Percentiles rank a stretch among this genome's conserved stretches.
Conservation (phyloP, 371 early-diverging fungal species). For the Syncephalastrum sp. region DNA sequence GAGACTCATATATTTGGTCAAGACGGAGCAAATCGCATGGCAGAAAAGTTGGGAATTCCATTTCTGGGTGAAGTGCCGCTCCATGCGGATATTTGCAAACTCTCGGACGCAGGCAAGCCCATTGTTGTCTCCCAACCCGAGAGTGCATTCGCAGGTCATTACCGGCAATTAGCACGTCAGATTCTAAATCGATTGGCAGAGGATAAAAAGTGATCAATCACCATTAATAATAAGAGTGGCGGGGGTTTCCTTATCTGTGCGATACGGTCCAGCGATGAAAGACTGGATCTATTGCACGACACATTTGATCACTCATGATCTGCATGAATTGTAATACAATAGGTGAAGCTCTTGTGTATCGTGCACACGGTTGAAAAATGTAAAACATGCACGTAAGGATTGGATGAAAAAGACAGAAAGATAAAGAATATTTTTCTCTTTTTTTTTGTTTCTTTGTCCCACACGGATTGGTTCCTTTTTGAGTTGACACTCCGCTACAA, state of each 20-base stretch:
- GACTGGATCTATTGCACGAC: background rate
- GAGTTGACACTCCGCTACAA: too few relatives aligned
- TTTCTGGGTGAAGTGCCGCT: constrained; percentile 81
- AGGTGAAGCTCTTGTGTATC: too few relatives aligned
- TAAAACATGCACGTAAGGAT: too few relatives aligned
- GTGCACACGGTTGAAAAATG: too few relatives aligned
- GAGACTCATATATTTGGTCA: constrained; percentile 80
- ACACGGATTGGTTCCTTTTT: too few relatives aligned
- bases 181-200: background rate
- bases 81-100: constrained; percentile 68
- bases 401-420: too few relatives aligned
- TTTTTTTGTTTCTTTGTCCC: background rate
- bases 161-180: constrained; percentile 15
- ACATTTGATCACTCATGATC: background rate
- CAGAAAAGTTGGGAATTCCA: constrained; percentile 61
- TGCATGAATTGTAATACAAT: background rate
- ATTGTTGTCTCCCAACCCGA: constrained; percentile 70
- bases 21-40: constrained; percentile 61
- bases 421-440: background rate
- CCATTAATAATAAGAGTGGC: too few relatives aligned
- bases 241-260: background rate
- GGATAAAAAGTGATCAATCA: background rate
- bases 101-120: constrained; percentile 79
- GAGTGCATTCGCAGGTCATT: constrained; percentile 59
- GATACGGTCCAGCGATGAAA: background rate